Conservation (phyloP, 2,329 filamentous ascomycete genomes). For the Anisogramma anomala region DNA sequence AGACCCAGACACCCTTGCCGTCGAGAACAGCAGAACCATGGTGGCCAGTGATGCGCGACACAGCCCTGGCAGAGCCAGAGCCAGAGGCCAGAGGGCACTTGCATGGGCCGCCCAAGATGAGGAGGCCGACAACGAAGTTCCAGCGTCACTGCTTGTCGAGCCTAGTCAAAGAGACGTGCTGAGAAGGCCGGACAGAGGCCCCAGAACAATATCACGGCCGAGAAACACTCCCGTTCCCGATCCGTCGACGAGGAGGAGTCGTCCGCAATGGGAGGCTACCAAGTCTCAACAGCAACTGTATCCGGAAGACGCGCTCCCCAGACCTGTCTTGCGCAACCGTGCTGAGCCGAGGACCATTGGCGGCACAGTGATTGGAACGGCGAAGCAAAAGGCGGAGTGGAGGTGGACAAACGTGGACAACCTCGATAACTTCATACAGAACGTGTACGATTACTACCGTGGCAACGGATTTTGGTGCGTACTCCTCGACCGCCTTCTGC, state of each 20-base stretch:
- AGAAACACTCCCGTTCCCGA: constrained; percentile 25
- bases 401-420: constrained; percentile 87
- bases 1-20: constrained; percentile 30
- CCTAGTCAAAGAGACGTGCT: constrained; percentile 25
- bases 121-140: constrained; percentile 48
- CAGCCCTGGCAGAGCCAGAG: background rate
- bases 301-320: constrained; percentile 23
- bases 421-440: constrained; percentile 73
- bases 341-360: constrained; percentile 22
- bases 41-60: constrained; percentile 2
- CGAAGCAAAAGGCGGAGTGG: constrained; percentile 73
- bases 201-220: constrained; percentile 18
- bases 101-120: constrained; percentile 31
- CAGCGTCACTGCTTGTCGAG: constrained; percentile 52
- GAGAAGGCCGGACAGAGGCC: constrained; percentile 14
- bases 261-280: constrained; percentile 43
- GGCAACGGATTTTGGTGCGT: constrained; percentile 81
- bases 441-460: constrained; percentile 76
- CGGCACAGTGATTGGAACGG: constrained; percentile 23
- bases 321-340: constrained; percentile 15
- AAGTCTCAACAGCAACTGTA: constrained; percentile 42
- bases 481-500: constrained; percentile 56
- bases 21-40: constrained; percentile 36
- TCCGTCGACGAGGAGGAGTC: constrained; percentile 31
- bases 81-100: background rate